These are phyloP conservation scores for Suillus ampliporus DNA, from an alignment of 768 basidiomycete species.

Conservation along the genomic window DNA sequence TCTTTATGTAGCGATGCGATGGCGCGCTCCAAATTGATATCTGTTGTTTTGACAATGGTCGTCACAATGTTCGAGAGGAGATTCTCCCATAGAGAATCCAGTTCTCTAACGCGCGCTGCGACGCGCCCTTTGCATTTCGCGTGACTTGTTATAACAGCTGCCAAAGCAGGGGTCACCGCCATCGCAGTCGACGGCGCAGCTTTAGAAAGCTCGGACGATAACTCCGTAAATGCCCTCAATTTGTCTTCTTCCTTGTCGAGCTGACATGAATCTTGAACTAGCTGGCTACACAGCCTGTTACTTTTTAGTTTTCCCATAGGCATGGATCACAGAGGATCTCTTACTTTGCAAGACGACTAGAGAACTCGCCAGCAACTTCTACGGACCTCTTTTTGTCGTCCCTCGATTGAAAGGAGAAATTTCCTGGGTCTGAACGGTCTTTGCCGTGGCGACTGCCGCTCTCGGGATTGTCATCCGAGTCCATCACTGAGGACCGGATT, in stretches of 20 bases:
- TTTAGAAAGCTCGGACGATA: slow-evolving; percentile 53
- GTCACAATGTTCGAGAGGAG: slow-evolving; percentile 48
- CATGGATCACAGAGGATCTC: slow-evolving; percentile 17
- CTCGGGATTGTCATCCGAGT: slow-evolving; percentile 1
- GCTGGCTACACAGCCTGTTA: slow-evolving; percentile 50
- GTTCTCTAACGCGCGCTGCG: slow-evolving; percentile 44
- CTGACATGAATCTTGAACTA: slow-evolving; percentile 48
- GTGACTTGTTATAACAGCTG: slow-evolving; percentile 49
- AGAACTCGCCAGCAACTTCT: slow-evolving; percentile 37
- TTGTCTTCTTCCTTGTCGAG: slow-evolving; percentile 53
- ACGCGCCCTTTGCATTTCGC: slow-evolving; percentile 48
- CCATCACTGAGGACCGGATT: not conserved
- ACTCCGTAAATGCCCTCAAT: slow-evolving; percentile 52
- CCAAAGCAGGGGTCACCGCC: slow-evolving; percentile 51
- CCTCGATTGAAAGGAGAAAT: not conserved
- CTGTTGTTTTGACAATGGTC: slow-evolving; percentile 47
- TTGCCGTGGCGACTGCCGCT: not conserved
- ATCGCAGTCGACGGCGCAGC: slow-evolving; percentile 48
- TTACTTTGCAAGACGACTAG: slow-evolving; percentile 46
- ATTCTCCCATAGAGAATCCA: slow-evolving; percentile 53
- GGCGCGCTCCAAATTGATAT: slow-evolving; percentile 36
- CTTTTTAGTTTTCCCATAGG: slow-evolving; percentile 18
- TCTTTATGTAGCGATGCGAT: slow-evolving; percentile 41
- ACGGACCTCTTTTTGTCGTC: not conserved
- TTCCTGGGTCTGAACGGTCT: not conserved